Evolutionary conservation across 345 rosid species (phyloP).

Genomic region (Hirschfeldia incana): DNA sequence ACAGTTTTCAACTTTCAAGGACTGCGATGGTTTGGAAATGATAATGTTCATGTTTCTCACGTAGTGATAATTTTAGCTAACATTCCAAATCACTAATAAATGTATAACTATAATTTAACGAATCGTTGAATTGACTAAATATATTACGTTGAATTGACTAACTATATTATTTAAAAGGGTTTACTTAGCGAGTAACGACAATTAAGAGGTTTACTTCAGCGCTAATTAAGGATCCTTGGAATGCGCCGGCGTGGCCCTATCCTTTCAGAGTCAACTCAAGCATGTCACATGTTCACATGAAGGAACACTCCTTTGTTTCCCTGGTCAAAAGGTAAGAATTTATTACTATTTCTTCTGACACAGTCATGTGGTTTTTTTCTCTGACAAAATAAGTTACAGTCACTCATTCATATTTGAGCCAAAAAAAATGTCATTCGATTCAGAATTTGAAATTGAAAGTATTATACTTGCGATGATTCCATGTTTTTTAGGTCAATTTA

Average conservation of each 20-base stretch:
- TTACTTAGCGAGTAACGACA: conserved; percentile 18
- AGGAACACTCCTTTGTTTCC: not conserved
- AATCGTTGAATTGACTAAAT: conserved; percentile 7
- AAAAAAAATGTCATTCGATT: not conserved
- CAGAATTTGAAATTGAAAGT: not conserved
- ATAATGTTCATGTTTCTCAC: not conserved
- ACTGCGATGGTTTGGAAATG: conserved; percentile 4
- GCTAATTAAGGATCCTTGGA: conserved; percentile 16
- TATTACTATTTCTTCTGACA: not conserved
- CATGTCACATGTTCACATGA: conserved; percentile 30
- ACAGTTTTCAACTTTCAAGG: conserved; percentile 11
- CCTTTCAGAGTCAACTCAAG: conserved; percentile 27
- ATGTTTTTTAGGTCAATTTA: too few species aligned
- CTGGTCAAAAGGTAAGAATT: not conserved
- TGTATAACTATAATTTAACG: not conserved
- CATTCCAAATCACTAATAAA: not conserved
- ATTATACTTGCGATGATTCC: not conserved
- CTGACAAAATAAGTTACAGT: not conserved
- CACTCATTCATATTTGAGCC: too few species aligned
- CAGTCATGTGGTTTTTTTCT: not conserved
- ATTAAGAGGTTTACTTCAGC: conserved; percentile 25
- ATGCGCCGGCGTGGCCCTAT: conserved; percentile 28
- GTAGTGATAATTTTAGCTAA: not conserved
- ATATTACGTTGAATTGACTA: conserved; percentile 12
- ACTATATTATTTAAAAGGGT: not conserved